Percentiles rank a stretch among this genome's conserved stretches.
Evolutionary conservation across 768 basidiomycete species (phyloP).

Genomic region (Amylocystis lapponica): DNA sequence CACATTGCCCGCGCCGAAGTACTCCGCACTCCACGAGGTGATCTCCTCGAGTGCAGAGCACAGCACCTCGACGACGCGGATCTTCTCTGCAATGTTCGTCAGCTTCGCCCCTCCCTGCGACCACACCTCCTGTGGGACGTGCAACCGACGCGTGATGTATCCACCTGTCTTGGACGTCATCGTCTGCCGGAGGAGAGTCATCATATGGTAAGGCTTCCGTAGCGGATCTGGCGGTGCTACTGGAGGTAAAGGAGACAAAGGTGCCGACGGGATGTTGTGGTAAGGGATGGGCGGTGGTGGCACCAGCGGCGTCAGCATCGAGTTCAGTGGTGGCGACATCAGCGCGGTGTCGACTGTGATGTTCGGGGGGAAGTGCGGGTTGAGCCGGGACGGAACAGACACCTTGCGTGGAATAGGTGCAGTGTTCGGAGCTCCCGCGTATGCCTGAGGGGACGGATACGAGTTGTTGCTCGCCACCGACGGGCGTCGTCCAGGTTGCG

Average conservation of each 20-base stretch:
- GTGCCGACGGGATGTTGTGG: conserved; percentile 62
- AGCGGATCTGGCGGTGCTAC: conserved; percentile 65
- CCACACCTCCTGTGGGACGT: conserved; percentile 89
- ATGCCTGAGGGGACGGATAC: conserved; percentile 42
- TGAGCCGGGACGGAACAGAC: conserved; percentile 56
- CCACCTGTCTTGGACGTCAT: conserved; percentile 81
- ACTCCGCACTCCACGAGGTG: conserved; percentile 61
- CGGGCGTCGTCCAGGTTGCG: conserved; percentile 72
- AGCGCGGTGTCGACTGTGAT: conserved; percentile 49
- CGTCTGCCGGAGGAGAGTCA: conserved; percentile 71
- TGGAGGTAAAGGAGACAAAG: conserved; percentile 73
- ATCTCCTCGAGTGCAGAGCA: conserved; percentile 77
- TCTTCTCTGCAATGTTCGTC: conserved; percentile 75
- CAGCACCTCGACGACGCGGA: conserved; percentile 77
- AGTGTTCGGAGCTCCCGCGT: conserved; percentile 37
- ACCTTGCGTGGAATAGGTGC: conserved; percentile 46
- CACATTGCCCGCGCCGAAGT: conserved; percentile 75
- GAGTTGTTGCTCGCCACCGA: conserved; percentile 49
- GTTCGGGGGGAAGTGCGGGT: conserved; percentile 42
- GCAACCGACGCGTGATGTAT: conserved; percentile 79
- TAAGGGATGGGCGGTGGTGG: conserved; percentile 45
- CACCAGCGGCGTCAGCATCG: conserved; percentile 32
- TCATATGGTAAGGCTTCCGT: conserved; percentile 87
- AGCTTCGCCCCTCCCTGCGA: conserved; percentile 87
- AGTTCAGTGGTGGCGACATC: conserved; percentile 32